Base-by-base conservation (phyloP, 2,329 filamentous ascomycete species). In the Stagonosporopsis rhizophila region DNA sequence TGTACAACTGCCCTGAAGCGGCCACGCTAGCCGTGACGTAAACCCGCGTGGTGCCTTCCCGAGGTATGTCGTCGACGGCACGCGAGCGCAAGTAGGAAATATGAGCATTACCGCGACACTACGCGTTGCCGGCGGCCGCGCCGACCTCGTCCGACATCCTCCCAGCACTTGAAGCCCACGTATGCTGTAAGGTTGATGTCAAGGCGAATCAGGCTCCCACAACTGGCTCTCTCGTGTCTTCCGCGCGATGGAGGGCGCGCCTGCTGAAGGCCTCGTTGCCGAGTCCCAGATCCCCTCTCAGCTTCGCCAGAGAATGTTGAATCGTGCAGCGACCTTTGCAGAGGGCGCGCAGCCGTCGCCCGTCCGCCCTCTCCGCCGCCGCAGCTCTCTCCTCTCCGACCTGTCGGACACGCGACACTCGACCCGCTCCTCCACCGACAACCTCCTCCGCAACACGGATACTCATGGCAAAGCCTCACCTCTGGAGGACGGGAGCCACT, bases 341-440 rank as follows among this genome's bases (percentile, higher is more conserved):
- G 73, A 76, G 60, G 70, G 71, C 40, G 64, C 58, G 25, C 66
- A 59, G 42, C 56, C 64, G 15, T 57, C 64, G 27, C 47, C 61
- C 42, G 59, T 60, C 27, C 57, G 65, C 32, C 56, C 59, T 20
- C 45, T 60, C 46, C 83, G 85, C 25, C 85, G 91, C 51, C 85
- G 90, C 59, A 91, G 89, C 77, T 95, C 91, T 32, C 87, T 87
- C 44, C 85, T 96, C 60, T 95, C 91, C 25, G 90, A 93, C 67
- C 88, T 84, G 67, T 90, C 89, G 61, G 89, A 91, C 74, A 87
- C 87, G 37, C 85, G 85, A 62, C 82, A 82, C 58, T 85, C 84
- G 2, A 78, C 89, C 40, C 83, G 83, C 42, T 85, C 85, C 2
- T 90, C 89, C 19, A 89, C 88, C 0, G 87, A 90, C 66, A 87